Base-by-base conservation (phyloP, 2,329 filamentous ascomycete genomes). In the Colletotrichum lini region DNA sequence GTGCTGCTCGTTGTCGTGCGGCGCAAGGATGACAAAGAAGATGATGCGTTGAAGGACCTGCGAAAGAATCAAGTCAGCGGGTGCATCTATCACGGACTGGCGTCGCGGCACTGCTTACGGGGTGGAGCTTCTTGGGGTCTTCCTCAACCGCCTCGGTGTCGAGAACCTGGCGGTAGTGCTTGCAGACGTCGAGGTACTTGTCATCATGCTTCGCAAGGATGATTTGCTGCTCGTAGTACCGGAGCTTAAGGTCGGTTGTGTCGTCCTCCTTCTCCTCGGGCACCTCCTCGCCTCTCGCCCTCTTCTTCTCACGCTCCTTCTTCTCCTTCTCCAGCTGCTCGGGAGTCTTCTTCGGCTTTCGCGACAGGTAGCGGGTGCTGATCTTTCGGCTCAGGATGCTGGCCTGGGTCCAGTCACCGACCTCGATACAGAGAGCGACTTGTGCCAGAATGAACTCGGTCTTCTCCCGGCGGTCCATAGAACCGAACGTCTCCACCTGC, bases 401-500 rank as follows among this genome's bases (percentile, higher is more conserved):
- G 40, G 96, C 96, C 82, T 99, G 97, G 77, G 93, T 97, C 95
- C 95, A 99, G 81, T 99, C 96, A 68, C 92, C 93, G 78, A 92
- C 96, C 84, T 98, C 93, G 81, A 99, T 98, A 85, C 96, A 99
- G 63, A 99, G 89, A 44, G 91, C 89, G 50, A 98, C 96, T 83
- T 99, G 96, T 73, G 97, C 94, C 64, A 99, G 87, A 79, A 99
- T 99, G 81, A 99, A 99, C 79, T 98, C 96, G 5, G 95, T 98
- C 92, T 99, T 99, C 82, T 99, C 96, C 77, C 96, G 90, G 77
- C 96, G 90, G 74, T 94, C 93, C 96, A 99, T 99, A 26, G 96
- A 98, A 10, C 96, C 96, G 81, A 99, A 99, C 0, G 96, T 99
- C 88, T 99, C 96, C 60, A 99, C 96, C 82, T 99, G 96, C 72